Percentiles rank a stretch among this genome's conserved stretches.
Conservation (phyloP, 805 yeast genomes). For the Candida arabinofermentans region DNA sequence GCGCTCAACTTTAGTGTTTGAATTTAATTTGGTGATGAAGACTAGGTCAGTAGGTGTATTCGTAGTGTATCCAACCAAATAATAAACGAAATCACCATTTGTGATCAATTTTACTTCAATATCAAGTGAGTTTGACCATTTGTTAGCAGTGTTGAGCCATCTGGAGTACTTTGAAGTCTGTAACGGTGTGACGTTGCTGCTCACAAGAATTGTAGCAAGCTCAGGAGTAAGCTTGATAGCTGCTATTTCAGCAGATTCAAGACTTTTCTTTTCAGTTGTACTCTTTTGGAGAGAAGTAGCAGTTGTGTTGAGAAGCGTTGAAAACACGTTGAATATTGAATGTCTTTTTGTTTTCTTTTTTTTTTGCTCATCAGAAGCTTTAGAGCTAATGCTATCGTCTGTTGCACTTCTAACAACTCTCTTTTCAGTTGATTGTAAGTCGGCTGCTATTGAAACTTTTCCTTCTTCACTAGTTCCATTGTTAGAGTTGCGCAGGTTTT, state of each 20-base stretch:
- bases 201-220: slow-evolving; percentile 5
- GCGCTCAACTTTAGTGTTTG: slow-evolving; percentile 14
- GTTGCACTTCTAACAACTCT: slow-evolving; percentile 11
- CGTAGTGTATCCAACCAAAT: slow-evolving; percentile 13
- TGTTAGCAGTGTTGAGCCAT: slow-evolving; percentile 18
- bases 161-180: slow-evolving; percentile 23
- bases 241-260: neutral
- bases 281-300: neutral
- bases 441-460: neutral
- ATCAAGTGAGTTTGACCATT: slow-evolving; percentile 23
- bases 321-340: slow-evolving; percentile 27
- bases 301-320: slow-evolving; percentile 6
- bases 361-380: neutral
- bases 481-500: neutral
- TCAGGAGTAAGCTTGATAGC: slow-evolving; percentile 1
- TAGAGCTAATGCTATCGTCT: neutral
- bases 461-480: neutral
- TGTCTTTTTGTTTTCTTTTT: slow-evolving; percentile 17
- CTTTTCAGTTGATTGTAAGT: slow-evolving; percentile 24
- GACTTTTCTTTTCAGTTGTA: too few species aligned
- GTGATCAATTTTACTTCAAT: slow-evolving; percentile 18
- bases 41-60: slow-evolving; percentile 9
- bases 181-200: slow-evolving; percentile 9
- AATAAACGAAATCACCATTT: slow-evolving; percentile 8
- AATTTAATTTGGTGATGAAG: slow-evolving; percentile 15